Evolutionary conservation across 495 filamentous ascomycete genomes (phyloP).

Genomic region (Tetracladium setigerum): DNA sequence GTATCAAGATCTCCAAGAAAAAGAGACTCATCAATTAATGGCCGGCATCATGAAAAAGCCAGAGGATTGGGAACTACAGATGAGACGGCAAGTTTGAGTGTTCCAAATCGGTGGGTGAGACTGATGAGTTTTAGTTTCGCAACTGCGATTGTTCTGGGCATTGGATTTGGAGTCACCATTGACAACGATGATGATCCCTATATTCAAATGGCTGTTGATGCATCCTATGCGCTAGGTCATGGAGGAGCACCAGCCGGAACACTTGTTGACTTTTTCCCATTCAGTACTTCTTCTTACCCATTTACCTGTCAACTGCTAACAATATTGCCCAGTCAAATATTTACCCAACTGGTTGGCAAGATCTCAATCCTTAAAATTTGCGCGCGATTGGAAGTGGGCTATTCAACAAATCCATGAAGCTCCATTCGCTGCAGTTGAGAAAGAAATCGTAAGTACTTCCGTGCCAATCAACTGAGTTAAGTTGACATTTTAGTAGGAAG

Average conservation of each 20-base stretch:
- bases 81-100: background rate
- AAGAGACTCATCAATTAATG: slow-evolving; percentile 4
- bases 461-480: background rate
- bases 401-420: slow-evolving; percentile 11
- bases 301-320: slow-evolving; percentile 2
- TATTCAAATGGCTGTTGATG: slow-evolving; percentile 36
- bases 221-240: slow-evolving; percentile 32
- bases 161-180: slow-evolving; percentile 38
- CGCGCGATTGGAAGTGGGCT: slow-evolving; percentile 6
- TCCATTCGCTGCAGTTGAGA: slow-evolving; percentile 4
- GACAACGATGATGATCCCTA: slow-evolving; percentile 32
- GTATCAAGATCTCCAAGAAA: slow-evolving; percentile 9
- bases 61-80: slow-evolving; percentile 3
- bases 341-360: slow-evolving; percentile 35
- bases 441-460: slow-evolving; percentile 1
- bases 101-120: background rate
- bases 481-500: background rate
- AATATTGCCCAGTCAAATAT: slow-evolving; percentile 12
- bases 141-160: slow-evolving; percentile 24
- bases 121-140: slow-evolving; percentile 27
- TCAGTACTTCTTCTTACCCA: slow-evolving; percentile 9
- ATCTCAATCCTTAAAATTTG: slow-evolving; percentile 22
- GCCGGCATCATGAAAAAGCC: slow-evolving; percentile 5
- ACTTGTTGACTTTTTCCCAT: slow-evolving; percentile 38
- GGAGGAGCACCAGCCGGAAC: slow-evolving; percentile 35